Conservation (phyloP, 768 basidiomycete genomes). For the Austroboletus eburneus region DNA sequence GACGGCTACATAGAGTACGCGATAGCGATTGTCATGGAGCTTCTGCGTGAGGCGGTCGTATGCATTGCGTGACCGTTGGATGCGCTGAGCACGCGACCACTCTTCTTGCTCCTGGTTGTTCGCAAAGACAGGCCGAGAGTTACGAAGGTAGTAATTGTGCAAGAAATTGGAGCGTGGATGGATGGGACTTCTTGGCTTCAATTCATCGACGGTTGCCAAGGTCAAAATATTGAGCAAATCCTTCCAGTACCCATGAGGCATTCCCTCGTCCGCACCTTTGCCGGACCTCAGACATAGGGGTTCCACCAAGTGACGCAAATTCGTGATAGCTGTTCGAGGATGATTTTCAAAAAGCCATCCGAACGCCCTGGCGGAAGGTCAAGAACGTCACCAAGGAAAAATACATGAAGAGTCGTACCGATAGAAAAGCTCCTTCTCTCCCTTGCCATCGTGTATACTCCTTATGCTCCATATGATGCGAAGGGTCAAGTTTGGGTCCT, state of each 20-base stretch:
- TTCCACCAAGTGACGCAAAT: constrained; percentile 50
- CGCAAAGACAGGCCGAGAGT: constrained; percentile 26
- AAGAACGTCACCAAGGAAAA: neutral
- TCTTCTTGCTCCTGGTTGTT: constrained; percentile 21
- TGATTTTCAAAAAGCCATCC: constrained; percentile 69
- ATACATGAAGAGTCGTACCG: constrained; percentile 28
- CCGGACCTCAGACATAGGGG: constrained; percentile 39
- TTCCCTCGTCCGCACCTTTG: neutral
- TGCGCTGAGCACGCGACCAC: constrained; percentile 18
- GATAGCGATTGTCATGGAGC: constrained; percentile 46
- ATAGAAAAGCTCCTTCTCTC: constrained; percentile 59
- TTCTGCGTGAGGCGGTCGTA: constrained; percentile 39
- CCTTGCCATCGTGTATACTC: constrained; percentile 69
- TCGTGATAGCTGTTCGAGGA: constrained; percentile 63
- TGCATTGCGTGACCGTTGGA: constrained; percentile 21
- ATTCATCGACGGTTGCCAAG: constrained; percentile 51
- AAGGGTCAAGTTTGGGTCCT: constrained; percentile 55
- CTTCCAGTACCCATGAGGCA: constrained; percentile 69
- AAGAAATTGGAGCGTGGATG: constrained; percentile 20
- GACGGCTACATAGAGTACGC: constrained; percentile 60
- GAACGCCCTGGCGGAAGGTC: constrained; percentile 37
- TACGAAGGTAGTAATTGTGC: constrained; percentile 15
- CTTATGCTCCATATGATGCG: constrained; percentile 64
- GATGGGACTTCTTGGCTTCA: constrained; percentile 21
- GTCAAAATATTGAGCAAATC: constrained; percentile 67